Percentiles rank a stretch among this genome's conserved stretches.
Evolutionary conservation across 2,329 filamentous ascomycete genomes (phyloP).

Genomic region (Botrytis elliptica): DNA sequence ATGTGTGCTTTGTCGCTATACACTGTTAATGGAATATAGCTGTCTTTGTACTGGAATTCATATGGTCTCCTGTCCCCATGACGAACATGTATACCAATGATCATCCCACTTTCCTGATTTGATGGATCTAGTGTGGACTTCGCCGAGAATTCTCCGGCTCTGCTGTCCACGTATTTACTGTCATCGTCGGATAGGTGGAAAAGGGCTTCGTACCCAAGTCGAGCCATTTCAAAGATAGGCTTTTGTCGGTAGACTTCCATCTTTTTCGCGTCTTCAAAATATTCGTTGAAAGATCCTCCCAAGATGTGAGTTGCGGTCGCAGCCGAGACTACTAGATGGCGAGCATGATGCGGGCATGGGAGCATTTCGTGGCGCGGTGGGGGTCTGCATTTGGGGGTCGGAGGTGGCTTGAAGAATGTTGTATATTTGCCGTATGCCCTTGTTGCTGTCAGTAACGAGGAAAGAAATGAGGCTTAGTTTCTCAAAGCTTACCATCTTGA

Average conservation of each 20-base stretch:
- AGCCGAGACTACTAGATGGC: constrained; percentile 71
- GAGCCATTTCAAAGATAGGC: constrained; percentile 66
- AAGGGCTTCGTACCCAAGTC: constrained; percentile 68
- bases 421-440: constrained; percentile 74
- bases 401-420: constrained; percentile 68
- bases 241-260: constrained; percentile 53
- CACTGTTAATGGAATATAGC: constrained; percentile 72
- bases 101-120: constrained; percentile 47
- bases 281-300: constrained; percentile 55
- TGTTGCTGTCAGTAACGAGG: constrained; percentile 23
- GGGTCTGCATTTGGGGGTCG: constrained; percentile 63
- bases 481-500: constrained; percentile 58
- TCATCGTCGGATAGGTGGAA: constrained; percentile 70
- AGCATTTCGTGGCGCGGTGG: constrained; percentile 74
- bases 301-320: constrained; percentile 66
- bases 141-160: constrained; percentile 55
- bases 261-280: constrained; percentile 51
- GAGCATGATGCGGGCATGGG: constrained; percentile 74
- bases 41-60: constrained; percentile 72
- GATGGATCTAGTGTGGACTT: constrained; percentile 46
- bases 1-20: constrained; percentile 62
- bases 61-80: constrained; percentile 76
- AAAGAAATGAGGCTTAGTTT: not conserved
- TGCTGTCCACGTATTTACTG: constrained; percentile 59
- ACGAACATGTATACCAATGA: constrained; percentile 75